Evolutionary conservation across 345 rosid genomes (phyloP), one percentile per base, ranked within the genome.

Genomic region (Citrus reticulata): DNA sequence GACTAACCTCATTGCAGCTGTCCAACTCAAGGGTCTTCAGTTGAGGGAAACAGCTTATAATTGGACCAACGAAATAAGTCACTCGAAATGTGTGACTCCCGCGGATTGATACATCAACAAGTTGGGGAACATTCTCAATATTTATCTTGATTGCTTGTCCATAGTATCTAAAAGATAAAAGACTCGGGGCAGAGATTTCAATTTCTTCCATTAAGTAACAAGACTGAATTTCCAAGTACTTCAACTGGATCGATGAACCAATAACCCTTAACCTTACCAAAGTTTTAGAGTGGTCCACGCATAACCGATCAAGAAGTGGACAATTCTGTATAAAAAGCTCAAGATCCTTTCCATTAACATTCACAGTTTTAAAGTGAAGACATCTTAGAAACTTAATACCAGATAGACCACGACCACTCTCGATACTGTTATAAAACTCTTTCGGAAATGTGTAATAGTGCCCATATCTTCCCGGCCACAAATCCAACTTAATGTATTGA

Each of bases 1-100:
- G 19, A 65, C 68, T 65, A 65, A 65, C 68, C 68, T 65, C 37
- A 25, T 20, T 65, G 68, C 68, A 65, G 68, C 68, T 65, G 1
- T n/a, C 32, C 65, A 72, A 72, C 49, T 57, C 75, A 32, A 72
- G 65, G 3, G 76, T 57, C 32, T 58, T 39, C 51, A 72, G 20
- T 11, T 34, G 76, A 58, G 76, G 17, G 46, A 72, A 7, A 58
- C 39, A n/a, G 3, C 22, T n/a, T 34, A 35, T 35, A 58, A 57
- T 5, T 9, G 76, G 76, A 1, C 14, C 49, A 35, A 72, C 24
- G 4, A 57, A 16, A 72, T 72, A 55, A 0, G 2, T 72, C 5
- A 72, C 27, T 72, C 9, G 55, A 39, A 61, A 46, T 46, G 51
- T 11, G 51, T 46, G 51, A 5, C 58, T 19, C 22, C 58, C 58